phyloP scores from a whole-genome alignment of 768 basidiomycete species.

The Naganishia antarctica region DNA sequence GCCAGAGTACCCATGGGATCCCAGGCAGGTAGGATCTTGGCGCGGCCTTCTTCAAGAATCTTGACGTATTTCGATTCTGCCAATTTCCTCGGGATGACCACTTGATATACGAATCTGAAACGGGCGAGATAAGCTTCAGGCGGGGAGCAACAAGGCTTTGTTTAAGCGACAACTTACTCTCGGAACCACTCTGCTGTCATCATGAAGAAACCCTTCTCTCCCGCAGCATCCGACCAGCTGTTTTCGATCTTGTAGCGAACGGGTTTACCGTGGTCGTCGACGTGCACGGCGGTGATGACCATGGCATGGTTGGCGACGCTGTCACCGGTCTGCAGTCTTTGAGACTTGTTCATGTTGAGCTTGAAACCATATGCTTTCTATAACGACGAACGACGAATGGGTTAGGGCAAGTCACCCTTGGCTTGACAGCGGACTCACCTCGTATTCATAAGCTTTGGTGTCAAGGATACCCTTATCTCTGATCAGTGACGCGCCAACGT shows the following conservation, averaged over 20 bases:
- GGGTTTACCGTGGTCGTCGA: slow-evolving; percentile 68
- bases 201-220: slow-evolving; percentile 82
- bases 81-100: slow-evolving; percentile 75
- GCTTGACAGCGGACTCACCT: slow-evolving; percentile 46
- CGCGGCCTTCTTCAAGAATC: slow-evolving; percentile 66
- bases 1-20: slow-evolving; percentile 67
- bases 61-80: slow-evolving; percentile 75
- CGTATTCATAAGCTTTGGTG: slow-evolving; percentile 71
- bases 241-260: slow-evolving; percentile 96
- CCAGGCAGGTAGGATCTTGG: slow-evolving; percentile 75
- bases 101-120: slow-evolving; percentile 79
- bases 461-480: slow-evolving; percentile 76
- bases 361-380: slow-evolving; percentile 78
- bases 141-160: background rate
- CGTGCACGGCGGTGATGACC: slow-evolving; percentile 88
- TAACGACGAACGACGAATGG: background rate
- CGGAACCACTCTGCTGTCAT: slow-evolving; percentile 88
- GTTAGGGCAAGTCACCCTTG: background rate
- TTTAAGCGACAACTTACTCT: slow-evolving; percentile 56
- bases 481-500: slow-evolving; percentile 83
- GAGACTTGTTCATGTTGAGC: slow-evolving; percentile 74
- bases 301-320: slow-evolving; percentile 76
- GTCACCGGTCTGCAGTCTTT: slow-evolving; percentile 55
- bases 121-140: background rate
- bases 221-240: slow-evolving; percentile 74